Percentiles rank a stretch among this genome's conserved stretches.
These are phyloP conservation scores for Lobosporangium transversale DNA, from an alignment of 192 early-diverging fungal species.

Conservation along the genomic window DNA sequence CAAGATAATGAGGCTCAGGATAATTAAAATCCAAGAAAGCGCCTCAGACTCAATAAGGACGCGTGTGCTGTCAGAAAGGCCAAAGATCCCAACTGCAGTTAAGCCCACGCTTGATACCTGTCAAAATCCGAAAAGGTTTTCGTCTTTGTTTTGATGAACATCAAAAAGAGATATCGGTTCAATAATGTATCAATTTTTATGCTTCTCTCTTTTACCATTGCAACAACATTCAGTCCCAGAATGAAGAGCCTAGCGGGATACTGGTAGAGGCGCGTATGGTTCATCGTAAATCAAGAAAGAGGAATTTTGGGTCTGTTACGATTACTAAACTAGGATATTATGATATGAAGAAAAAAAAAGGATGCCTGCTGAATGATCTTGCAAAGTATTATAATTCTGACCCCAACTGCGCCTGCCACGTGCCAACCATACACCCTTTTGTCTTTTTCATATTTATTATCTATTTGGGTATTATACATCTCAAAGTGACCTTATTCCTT, in stretches of 20 bases:
- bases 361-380: too few species aligned
- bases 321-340: neutral
- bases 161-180: neutral
- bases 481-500: too few species aligned
- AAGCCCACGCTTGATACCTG: conserved; percentile 26
- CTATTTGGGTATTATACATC: too few species aligned
- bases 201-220: too few species aligned
- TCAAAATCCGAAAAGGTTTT: neutral
- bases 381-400: too few species aligned
- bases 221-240: conserved; percentile 11
- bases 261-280: conserved; percentile 5
- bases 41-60: conserved; percentile 5
- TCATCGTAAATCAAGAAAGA: neutral
- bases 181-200: too few species aligned
- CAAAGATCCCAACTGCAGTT: conserved; percentile 15
- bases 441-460: too few species aligned
- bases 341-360: neutral
- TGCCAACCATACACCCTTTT: too few species aligned
- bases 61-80: neutral
- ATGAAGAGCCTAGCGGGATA: conserved; percentile 28
- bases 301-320: too few species aligned
- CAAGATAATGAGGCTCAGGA: conserved; percentile 15
- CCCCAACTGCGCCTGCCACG: too few species aligned
- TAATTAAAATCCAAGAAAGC: conserved; percentile 20
- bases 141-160: too few species aligned